These are phyloP conservation scores for Cryptococcus jaspeensis DNA, from an alignment of 1,284 basidiomycete species.

Conservation along the genomic window DNA sequence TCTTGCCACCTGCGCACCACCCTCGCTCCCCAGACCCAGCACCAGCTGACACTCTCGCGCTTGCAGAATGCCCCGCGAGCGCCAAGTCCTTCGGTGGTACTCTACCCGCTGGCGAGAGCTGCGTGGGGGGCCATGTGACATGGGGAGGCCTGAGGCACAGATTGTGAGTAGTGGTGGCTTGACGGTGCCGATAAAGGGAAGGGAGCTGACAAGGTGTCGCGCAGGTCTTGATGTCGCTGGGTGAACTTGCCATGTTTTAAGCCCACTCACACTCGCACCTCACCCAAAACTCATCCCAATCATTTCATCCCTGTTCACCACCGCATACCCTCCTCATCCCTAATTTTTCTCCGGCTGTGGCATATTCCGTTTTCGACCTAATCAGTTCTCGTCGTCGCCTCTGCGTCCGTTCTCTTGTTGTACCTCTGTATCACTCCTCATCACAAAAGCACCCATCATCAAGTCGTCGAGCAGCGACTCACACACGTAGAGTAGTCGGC, in stretches of 20 bases:
- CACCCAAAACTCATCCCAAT: background rate
- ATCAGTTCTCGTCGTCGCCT: too few relatives aligned
- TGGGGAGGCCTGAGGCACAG: conserved; percentile 46
- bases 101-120: conserved; percentile 38
- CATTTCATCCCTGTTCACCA: too few relatives aligned
- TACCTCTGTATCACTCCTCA: too few relatives aligned
- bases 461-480: too few relatives aligned
- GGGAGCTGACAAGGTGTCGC: background rate
- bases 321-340: too few relatives aligned
- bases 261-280: background rate
- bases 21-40: background rate
- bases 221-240: conserved; percentile 33
- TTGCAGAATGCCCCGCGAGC: conserved; percentile 30
- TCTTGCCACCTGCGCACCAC: background rate
- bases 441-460: too few relatives aligned
- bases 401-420: too few relatives aligned
- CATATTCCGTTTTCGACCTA: too few relatives aligned
- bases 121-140: conserved; percentile 42
- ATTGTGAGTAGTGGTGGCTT: conserved; percentile 23
- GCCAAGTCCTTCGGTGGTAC: conserved; percentile 40
- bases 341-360: too few relatives aligned
- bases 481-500: too few relatives aligned
- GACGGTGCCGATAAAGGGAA: too few relatives aligned
- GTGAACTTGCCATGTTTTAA: conserved; percentile 33
- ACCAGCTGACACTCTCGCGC: background rate